phyloP scores from a whole-genome alignment of 2,329 filamentous ascomycete genomes.

The Arthrobotrys iridis region DNA sequence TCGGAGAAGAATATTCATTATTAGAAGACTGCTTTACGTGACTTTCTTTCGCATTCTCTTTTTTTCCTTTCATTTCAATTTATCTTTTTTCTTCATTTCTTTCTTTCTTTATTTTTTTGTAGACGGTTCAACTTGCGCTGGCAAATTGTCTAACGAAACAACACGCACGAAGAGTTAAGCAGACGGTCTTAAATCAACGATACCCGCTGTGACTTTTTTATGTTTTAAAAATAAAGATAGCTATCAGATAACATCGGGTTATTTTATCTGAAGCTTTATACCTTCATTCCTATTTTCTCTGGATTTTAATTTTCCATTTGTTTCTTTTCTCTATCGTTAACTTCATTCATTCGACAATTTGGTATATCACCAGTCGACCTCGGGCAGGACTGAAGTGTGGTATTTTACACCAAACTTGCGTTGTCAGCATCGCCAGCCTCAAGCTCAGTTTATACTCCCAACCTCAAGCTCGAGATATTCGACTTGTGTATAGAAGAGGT shows the following conservation, averaged over 20 bases:
- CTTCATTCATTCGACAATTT: not conserved
- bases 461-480: constrained; percentile 5
- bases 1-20: constrained; percentile 10
- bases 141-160: not conserved
- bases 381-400: constrained; percentile 18
- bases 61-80: constrained; percentile 17
- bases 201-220: not conserved
- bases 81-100: not conserved
- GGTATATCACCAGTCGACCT: not conserved
- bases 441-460: too few relatives aligned
- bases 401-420: constrained; percentile 15
- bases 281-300: not conserved
- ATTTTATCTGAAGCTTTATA: not conserved
- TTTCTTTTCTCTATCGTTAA: not conserved
- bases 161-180: not conserved
- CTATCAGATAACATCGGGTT: not conserved
- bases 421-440: constrained; percentile 11
- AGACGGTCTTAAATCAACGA: not conserved
- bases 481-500: not conserved
- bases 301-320: not conserved
- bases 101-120: not conserved
- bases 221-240: not conserved
- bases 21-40: constrained; percentile 48
- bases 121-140: not conserved
- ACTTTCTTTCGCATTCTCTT: constrained; percentile 33